Evolutionary conservation across 2,329 filamentous ascomycete species (phyloP), one percentile per base, ranked within the genome.

Genomic region (Monilinia vaccinii-corymbosi): DNA sequence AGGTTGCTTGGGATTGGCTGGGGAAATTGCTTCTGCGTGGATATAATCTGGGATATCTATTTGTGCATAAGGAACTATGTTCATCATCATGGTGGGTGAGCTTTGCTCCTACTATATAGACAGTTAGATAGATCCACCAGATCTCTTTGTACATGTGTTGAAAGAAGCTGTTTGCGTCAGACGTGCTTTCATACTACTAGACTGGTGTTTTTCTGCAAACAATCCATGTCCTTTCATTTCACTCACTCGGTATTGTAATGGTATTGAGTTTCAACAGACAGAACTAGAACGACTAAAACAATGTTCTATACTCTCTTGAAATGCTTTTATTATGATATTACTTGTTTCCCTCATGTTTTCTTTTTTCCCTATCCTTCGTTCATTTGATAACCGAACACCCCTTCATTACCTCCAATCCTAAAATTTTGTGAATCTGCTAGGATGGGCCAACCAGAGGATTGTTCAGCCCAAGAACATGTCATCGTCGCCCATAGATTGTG

Each of bases 401-500:
- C 25, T 0, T 23, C 38, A 18, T 23, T 23, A 7, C 13, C 4
- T 14, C 4, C 21, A 4, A 21, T 34, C 4, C 8, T 11, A 18
- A 4, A 4, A 10, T 3, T 8, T 34, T 23, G 25, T 0, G 14
- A 4, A 16, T 13, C 25, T 2, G 31, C 10, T 2, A 4, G 0
- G 7, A 11, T 23, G 0, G 25, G 25, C 51, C 38, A 55, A 11
- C 2, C 1, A 18, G 51, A 21, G 44, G 51, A 13, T 34, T 44
- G 38, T 9, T 34, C 63, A 11, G 65, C 67, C 66, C 69, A 69
- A 13, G 60, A 66, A 14, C 64, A 62, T 16, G 68, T 70, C 69
- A 71, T 70, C 4, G 67, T 70, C 9, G 65, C 67, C 69, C 69
- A 70, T 11, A 70, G 42, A 60, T 69, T 66, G 55, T 65, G 63